A percentile compares a stretch with the other conserved stretches of the same genome.
These are phyloP conservation scores for Mycena citricolor DNA, from an alignment of 1,284 basidiomycete species.

Conservation along the genomic window DNA sequence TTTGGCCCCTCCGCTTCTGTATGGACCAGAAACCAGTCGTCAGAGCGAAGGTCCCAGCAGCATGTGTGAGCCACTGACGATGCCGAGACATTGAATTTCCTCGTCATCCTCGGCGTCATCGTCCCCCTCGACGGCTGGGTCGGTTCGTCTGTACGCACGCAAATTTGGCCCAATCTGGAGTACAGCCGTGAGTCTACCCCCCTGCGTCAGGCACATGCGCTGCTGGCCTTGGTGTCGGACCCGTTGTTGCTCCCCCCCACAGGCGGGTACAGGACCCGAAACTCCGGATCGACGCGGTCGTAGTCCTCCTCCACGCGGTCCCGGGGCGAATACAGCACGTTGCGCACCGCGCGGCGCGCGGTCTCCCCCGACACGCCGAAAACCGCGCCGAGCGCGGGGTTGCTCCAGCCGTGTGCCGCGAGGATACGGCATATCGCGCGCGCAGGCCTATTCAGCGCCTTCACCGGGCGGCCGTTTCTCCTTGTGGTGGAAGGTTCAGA, in stretches of 20 bases:
- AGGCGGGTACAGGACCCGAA: too few relatives aligned
- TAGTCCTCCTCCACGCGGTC: slow-evolving; percentile 1
- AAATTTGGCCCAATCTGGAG: neutral
- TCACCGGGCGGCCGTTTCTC: too few relatives aligned
- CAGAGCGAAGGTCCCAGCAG: neutral
- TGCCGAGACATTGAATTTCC: too few relatives aligned
- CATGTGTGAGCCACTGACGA: too few relatives aligned
- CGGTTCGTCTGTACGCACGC: neutral
- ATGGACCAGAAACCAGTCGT: neutral
- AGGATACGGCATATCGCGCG: slow-evolving; percentile 2
- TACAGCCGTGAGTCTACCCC: neutral
- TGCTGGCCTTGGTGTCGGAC: too few relatives aligned
- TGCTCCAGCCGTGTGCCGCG: neutral
- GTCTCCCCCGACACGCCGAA: neutral
- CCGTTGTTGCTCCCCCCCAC: too few relatives aligned
- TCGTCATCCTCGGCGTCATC: neutral
- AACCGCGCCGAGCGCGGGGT: neutral
- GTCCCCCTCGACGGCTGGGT: neutral
- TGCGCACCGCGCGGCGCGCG: neutral
- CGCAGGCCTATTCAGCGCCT: slow-evolving; percentile 2
- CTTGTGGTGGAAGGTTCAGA: too few relatives aligned
- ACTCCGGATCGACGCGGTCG: neutral
- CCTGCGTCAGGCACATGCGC: neutral
- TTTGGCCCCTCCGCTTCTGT: neutral
- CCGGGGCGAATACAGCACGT: neutral